Evolutionary conservation across 495 filamentous ascomycete species (phyloP).

Genomic region (Opeltia flavorubescens): DNA sequence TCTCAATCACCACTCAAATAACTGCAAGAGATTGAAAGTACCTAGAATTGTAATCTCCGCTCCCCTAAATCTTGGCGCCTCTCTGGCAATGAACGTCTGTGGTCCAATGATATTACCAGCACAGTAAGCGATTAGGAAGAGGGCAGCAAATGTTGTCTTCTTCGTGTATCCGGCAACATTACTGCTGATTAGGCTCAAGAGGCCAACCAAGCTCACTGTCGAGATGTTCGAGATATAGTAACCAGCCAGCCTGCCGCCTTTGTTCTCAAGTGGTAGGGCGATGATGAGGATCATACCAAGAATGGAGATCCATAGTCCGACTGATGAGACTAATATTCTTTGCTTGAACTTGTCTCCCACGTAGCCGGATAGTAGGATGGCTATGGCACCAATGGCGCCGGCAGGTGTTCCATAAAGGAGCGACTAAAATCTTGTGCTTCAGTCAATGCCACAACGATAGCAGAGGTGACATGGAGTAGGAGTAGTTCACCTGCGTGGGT

Average conservation of each 20-base stretch:
- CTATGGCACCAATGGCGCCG: slow-evolving; percentile 25
- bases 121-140: slow-evolving; percentile 29
- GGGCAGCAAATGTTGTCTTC: slow-evolving; percentile 37
- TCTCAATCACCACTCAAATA: too few species aligned
- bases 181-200: slow-evolving; percentile 39
- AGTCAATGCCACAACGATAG: too few species aligned
- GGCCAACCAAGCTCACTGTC: slow-evolving; percentile 41
- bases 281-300: slow-evolving; percentile 48
- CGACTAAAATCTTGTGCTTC: too few species aligned
- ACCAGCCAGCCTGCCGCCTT: slow-evolving; percentile 37
- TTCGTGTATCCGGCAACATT: slow-evolving; percentile 57
- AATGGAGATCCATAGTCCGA: slow-evolving; percentile 22
- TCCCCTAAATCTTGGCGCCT: slow-evolving; percentile 26
- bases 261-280: slow-evolving; percentile 36
- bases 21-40: too few species aligned
- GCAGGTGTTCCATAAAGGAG: slow-evolving; percentile 27
- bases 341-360: slow-evolving; percentile 21
- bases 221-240: slow-evolving; percentile 43
- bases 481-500: slow-evolving; percentile 24
- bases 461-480: too few species aligned
- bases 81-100: slow-evolving; percentile 23
- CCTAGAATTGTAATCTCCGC: slow-evolving; percentile 31
- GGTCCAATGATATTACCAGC: slow-evolving; percentile 29
- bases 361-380: slow-evolving; percentile 26
- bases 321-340: slow-evolving; percentile 20